Evolutionary conservation across 805 yeast species (phyloP), one percentile per base, ranked within the genome.

Genomic region (Candida morakotiae): DNA sequence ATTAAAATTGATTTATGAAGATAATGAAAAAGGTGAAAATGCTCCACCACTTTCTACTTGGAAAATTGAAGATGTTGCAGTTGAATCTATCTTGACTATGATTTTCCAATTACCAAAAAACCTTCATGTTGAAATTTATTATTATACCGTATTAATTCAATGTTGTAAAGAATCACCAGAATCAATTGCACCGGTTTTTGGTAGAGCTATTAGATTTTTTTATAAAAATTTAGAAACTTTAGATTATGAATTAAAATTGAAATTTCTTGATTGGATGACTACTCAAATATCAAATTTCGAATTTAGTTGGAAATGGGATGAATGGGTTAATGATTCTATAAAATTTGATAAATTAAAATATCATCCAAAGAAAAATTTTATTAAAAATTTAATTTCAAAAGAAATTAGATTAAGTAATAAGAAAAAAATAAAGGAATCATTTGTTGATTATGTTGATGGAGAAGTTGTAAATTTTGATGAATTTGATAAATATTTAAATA

Each of bases 221-320:
- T 93, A 85, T 62, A 67, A 75, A 31, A 73, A 85, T 53, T 57
- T 84, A 37, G 79, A 73, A 19, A 62, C 71, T 2, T 64, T 88
- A 37, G 96, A 91, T 55, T 79, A 79, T 49, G 96, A 88, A 58
- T 64, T 86, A 37, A 74, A 80, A 45, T 70, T 77, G 42, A 69
- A 89, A 42, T 84, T 77, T 47, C 67, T 87, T 50, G 91, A 85
- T 59, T 93, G 98, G 98, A 81, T 94, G 68, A 73, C 95, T 1
- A 81, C 86, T 39, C 98, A 93, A 61, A 76, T 93, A 57, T 84
- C 95, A 51, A 93, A 91, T 56, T 93, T 91, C 59, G 88, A 84
- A 40, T 93, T 87, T 62, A 86, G 89, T 25, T 93, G 99, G 99
- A 87, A 88, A 55, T 93, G 98, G 98, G 79, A 77, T 45, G 98